Evolutionary conservation across 768 basidiomycete genomes (phyloP).

Genomic region (Termitomyces sp.): DNA sequence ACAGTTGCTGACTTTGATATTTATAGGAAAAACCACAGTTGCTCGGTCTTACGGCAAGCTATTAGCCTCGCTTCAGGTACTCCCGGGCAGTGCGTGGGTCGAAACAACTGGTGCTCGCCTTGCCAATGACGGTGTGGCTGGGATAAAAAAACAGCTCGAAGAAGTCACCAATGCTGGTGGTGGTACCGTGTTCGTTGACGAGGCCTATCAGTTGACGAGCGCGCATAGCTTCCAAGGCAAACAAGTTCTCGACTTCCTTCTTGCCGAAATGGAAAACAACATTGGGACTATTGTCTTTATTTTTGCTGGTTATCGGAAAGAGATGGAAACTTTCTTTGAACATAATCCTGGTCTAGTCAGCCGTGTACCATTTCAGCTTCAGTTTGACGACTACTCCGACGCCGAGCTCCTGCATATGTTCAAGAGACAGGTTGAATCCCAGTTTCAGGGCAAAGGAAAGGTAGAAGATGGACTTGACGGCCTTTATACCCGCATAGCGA

Average conservation of each 20-base stretch:
- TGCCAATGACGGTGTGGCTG: conserved; percentile 53
- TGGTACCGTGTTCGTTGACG: conserved; percentile 67
- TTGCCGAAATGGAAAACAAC: conserved; percentile 74
- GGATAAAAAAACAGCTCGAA: conserved; percentile 47
- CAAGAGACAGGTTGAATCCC: neutral
- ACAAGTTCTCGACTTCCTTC: conserved; percentile 64
- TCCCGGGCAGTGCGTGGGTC: conserved; percentile 50
- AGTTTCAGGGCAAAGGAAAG: neutral
- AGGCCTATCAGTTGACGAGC: conserved; percentile 63
- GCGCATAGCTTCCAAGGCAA: conserved; percentile 45
- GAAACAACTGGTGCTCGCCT: conserved; percentile 65
- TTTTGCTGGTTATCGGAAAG: conserved; percentile 64
- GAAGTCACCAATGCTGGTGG: conserved; percentile 48
- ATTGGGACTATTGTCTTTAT: conserved; percentile 65
- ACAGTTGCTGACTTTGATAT: neutral
- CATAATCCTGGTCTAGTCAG: conserved; percentile 69
- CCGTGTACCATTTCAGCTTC: conserved; percentile 60
- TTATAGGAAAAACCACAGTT: neutral
- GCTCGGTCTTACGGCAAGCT: conserved; percentile 48
- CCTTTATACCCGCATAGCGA: neutral
- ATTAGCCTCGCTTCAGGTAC: conserved; percentile 47
- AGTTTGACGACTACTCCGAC: conserved; percentile 62
- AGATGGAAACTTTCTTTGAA: conserved; percentile 79
- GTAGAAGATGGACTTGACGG: neutral
- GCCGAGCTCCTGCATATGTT: conserved; percentile 1